phyloP scores from a whole-genome alignment of 1,284 basidiomycete genomes.

The Rhodotorula sp. region DNA sequence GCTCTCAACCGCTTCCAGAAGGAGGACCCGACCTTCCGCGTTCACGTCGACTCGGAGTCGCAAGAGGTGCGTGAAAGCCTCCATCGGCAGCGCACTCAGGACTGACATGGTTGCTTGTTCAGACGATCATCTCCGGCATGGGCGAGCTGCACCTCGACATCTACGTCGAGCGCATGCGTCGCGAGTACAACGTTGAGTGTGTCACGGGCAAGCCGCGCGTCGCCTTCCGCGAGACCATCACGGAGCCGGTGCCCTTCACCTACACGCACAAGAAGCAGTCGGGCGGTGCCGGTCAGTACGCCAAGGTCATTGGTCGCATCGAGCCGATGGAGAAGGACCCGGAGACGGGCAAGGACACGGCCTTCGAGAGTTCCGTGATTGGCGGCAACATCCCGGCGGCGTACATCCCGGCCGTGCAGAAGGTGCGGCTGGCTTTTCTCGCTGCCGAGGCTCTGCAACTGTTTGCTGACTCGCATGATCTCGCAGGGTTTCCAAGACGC shows the following conservation, averaged over 20 bases:
- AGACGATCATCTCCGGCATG: conserved; percentile 99
- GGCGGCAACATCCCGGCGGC: conserved; percentile 88
- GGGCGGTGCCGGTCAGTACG: conserved; percentile 96
- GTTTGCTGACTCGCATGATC: background rate
- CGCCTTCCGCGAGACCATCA: conserved; percentile 94
- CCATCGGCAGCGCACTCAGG: too few relatives aligned
- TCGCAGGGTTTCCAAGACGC: conserved; percentile 92
- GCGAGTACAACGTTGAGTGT: conserved; percentile 95
- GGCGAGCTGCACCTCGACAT: conserved; percentile 98
- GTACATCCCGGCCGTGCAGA: conserved; percentile 94
- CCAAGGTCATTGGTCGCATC: conserved; percentile 85
- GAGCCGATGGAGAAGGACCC: conserved; percentile 83
- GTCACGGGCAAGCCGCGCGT: conserved; percentile 94
- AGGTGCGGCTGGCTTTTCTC: conserved; percentile 57
- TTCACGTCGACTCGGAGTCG: conserved; percentile 90
- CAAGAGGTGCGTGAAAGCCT: conserved; percentile 68
- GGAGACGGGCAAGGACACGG: conserved; percentile 80
- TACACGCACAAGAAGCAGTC: conserved; percentile 99
- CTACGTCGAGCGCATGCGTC: conserved; percentile 97
- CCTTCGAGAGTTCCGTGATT: conserved; percentile 86
- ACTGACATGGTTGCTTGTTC: conserved; percentile 7
- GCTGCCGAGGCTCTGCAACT: background rate
- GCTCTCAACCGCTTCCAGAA: conserved; percentile 98
- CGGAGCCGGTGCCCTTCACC: conserved; percentile 74
- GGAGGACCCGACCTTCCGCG: conserved; percentile 98